phyloP scores from a whole-genome alignment of 2,329 filamentous ascomycete genomes.

The Beauveria australis region DNA sequence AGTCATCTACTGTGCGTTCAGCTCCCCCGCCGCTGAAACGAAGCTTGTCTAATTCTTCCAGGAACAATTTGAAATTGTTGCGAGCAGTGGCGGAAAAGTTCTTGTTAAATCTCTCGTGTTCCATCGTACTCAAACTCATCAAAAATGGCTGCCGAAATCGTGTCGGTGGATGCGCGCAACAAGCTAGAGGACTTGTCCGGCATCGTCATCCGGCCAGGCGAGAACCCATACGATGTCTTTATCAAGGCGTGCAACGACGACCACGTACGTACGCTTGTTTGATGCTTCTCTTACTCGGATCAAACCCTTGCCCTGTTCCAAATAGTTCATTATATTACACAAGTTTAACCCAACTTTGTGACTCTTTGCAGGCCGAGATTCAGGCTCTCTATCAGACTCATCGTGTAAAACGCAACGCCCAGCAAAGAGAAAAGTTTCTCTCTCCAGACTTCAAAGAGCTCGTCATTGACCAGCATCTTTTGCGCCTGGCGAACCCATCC shows the following conservation, averaged over 20 bases:
- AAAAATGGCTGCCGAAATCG: slow-evolving; percentile 20
- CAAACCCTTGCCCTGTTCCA: too few species aligned
- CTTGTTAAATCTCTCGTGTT: not conserved
- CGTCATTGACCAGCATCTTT: slow-evolving; percentile 66
- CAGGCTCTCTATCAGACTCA: slow-evolving; percentile 67
- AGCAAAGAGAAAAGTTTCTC: slow-evolving; percentile 69
- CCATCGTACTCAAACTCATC: not conserved
- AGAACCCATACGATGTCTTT: slow-evolving; percentile 70
- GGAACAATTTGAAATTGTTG: not conserved
- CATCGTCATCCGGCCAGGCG: slow-evolving; percentile 38
- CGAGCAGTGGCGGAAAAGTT: not conserved
- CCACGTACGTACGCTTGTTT: slow-evolving; percentile 42
- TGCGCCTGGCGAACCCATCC: slow-evolving; percentile 56
- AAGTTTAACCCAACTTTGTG: not conserved
- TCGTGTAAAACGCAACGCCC: slow-evolving; percentile 63
- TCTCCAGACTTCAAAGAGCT: slow-evolving; percentile 60
- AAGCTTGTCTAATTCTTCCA: too few species aligned
- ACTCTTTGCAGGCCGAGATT: slow-evolving; percentile 47
- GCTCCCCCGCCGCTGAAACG: not conserved
- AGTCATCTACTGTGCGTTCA: not conserved
- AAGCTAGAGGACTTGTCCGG: slow-evolving; percentile 49
- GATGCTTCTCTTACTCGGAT: not conserved
- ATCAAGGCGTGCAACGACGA: slow-evolving; percentile 60
- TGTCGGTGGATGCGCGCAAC: slow-evolving; percentile 36
- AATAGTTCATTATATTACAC: not conserved